A percentile compares a stretch with the other conserved stretches of the same genome.
phyloP scores from a whole-genome alignment of 2,329 filamentous ascomycete species.

The Trichophyton mentagrophytes region DNA sequence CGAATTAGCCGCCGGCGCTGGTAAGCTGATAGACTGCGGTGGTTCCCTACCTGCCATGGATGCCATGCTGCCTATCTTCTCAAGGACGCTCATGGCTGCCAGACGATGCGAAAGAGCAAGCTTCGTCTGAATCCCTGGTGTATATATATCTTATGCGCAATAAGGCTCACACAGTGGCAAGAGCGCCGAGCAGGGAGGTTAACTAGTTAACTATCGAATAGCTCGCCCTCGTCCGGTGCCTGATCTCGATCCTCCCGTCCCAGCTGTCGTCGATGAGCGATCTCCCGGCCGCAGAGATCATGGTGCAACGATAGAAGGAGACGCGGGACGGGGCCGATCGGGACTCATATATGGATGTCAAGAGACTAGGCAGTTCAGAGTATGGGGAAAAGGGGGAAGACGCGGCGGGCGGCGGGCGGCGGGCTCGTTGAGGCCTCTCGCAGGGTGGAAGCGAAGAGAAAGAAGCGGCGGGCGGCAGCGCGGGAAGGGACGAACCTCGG shows the following conservation, averaged over 20 bases:
- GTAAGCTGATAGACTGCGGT: not conserved
- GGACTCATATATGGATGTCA: too few species aligned
- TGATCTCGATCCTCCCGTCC: too few species aligned
- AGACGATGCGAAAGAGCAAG: not conserved
- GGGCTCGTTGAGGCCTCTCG: too few species aligned
- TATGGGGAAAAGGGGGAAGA: not conserved
- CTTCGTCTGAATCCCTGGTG: too few species aligned
- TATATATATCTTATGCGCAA: too few species aligned
- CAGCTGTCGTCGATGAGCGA: too few species aligned
- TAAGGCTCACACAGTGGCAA: too few species aligned
- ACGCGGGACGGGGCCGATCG: not conserved
- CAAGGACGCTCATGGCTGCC: not conserved
- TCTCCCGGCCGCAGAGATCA: not conserved
- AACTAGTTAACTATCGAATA: too few species aligned
- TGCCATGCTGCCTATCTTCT: not conserved
- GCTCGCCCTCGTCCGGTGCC: too few species aligned
- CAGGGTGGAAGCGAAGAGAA: not conserved
- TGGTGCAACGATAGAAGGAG: not conserved
- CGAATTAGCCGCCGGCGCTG: too few species aligned
- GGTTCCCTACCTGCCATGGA: not conserved
- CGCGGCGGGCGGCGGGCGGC: not conserved
- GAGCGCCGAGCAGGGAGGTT: too few species aligned
- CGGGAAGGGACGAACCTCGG: not conserved
- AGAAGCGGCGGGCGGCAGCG: not conserved
- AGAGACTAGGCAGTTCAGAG: not conserved